Conservation (phyloP, 768 basidiomycete genomes). For the Piloderma croceum region DNA sequence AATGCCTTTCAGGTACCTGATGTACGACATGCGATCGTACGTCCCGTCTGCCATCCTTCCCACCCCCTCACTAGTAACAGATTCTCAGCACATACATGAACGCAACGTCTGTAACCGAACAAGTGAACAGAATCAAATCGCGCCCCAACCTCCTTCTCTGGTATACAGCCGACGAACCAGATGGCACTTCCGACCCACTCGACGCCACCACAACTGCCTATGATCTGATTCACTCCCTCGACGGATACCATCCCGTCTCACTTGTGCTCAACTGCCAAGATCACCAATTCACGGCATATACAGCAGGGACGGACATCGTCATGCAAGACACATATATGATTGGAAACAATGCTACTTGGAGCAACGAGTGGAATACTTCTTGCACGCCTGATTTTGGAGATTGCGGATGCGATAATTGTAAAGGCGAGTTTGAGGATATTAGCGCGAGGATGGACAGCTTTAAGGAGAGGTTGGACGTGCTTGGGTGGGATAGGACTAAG, state of each 20-base stretch:
- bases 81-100: conserved; percentile 55
- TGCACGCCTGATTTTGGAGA: conserved; percentile 65
- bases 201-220: conserved; percentile 41
- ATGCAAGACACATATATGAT: conserved; percentile 56
- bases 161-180: conserved; percentile 74
- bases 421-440: conserved; percentile 67
- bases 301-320: conserved; percentile 62
- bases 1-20: conserved; percentile 68
- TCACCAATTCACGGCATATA: conserved; percentile 55
- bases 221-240: conserved; percentile 41
- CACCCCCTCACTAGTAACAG: background rate
- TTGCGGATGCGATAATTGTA: conserved; percentile 73
- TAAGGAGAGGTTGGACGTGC: conserved; percentile 47
- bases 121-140: conserved; percentile 65
- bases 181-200: conserved; percentile 63
- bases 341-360: conserved; percentile 59
- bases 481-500: conserved; percentile 65
- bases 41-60: conserved; percentile 5
- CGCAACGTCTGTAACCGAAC: conserved; percentile 50
- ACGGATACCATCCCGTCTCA: conserved; percentile 56
- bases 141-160: conserved; percentile 65
- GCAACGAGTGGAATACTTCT: conserved; percentile 51
- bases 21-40: conserved; percentile 76
- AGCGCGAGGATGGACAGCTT: conserved; percentile 64
- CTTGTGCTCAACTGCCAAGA: conserved; percentile 59